Percentiles rank a stretch among this genome's conserved stretches.
phyloP scores from a whole-genome alignment of 495 filamentous ascomycete species.

The Elaphomyces granulatus region DNA sequence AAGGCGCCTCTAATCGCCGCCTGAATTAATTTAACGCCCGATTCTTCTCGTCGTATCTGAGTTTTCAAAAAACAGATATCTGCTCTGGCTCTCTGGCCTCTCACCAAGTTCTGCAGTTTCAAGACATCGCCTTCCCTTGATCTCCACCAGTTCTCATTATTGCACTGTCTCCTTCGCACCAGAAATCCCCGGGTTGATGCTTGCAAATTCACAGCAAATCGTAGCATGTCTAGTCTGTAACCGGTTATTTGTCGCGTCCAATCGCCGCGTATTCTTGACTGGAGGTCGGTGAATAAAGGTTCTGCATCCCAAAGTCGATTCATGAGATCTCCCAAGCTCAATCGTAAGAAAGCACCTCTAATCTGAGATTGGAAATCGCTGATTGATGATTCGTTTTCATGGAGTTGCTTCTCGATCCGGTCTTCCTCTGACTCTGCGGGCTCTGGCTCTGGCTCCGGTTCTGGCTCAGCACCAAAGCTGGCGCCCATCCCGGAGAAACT shows the following conservation, averaged over 20 bases:
- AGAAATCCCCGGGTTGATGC: conserved; percentile 69
- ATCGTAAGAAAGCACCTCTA: conserved; percentile 62
- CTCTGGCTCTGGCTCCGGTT: conserved; percentile 43
- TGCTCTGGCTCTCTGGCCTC: conserved; percentile 60
- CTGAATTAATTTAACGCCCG: conserved; percentile 44
- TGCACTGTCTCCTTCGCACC: conserved; percentile 45
- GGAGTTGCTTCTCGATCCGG: conserved; percentile 68
- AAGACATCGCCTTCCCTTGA: conserved; percentile 58
- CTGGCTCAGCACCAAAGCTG: conserved; percentile 75
- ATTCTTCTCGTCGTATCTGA: conserved; percentile 41
- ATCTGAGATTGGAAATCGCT: conserved; percentile 75
- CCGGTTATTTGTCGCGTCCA: conserved; percentile 62
- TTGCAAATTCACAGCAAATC: conserved; percentile 63
- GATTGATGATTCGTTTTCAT: conserved; percentile 55
- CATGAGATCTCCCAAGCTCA: conserved; percentile 72
- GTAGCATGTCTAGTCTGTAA: conserved; percentile 65
- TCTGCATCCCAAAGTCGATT: conserved; percentile 85
- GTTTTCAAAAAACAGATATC: conserved; percentile 50
- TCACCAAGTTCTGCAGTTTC: conserved; percentile 67
- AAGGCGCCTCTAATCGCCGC: conserved; percentile 47
- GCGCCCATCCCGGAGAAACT: conserved; percentile 95
- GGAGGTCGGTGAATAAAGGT: conserved; percentile 59
- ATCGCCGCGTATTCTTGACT: conserved; percentile 68
- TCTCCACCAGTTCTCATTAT: conserved; percentile 52
- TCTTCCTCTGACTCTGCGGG: conserved; percentile 82